Conservation (phyloP, 2,329 filamentous ascomycete species). For the Rhinocladiella similis region DNA sequence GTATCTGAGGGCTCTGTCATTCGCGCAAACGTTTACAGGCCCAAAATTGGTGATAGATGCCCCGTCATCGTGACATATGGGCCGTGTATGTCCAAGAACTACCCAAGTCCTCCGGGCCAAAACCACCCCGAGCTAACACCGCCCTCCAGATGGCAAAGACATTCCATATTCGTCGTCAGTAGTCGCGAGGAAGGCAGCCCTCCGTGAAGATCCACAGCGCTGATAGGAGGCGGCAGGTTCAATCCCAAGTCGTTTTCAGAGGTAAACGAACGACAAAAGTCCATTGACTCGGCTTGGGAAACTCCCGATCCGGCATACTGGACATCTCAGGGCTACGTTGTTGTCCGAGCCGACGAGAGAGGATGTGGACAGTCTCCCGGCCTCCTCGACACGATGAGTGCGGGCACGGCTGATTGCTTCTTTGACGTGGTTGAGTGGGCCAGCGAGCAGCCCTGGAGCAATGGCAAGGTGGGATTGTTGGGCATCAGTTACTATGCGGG, state of each 20-base stretch:
- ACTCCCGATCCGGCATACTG: conserved; percentile 60
- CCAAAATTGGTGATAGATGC: too few species aligned
- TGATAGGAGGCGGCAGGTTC: too few species aligned
- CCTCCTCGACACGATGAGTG: conserved; percentile 54
- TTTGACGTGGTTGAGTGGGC: conserved; percentile 56
- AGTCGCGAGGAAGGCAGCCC: too few species aligned
- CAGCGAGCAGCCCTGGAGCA: conserved; percentile 51
- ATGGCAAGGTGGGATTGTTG: conserved; percentile 52
- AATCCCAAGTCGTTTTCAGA: conserved; percentile 37
- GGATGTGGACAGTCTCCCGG: conserved; percentile 54
- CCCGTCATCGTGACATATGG: too few species aligned
- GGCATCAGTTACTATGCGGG: conserved; percentile 56
- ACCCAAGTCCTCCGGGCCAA: too few species aligned
- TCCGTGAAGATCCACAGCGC: too few species aligned
- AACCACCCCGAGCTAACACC: too few species aligned
- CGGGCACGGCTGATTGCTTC: conserved; percentile 52
- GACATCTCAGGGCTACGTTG: conserved; percentile 55
- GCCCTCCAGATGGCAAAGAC: too few species aligned
- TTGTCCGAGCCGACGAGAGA: conserved; percentile 57
- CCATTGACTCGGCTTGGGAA: conserved; percentile 58
- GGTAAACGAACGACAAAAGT: conserved; percentile 55
- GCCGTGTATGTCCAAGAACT: too few species aligned
- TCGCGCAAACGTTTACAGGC: too few species aligned
- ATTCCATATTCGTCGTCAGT: too few species aligned
- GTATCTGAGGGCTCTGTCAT: too few species aligned